Evolutionary conservation across 306 rosid species (phyloP).

Genomic region (Parietaria judaica): DNA sequence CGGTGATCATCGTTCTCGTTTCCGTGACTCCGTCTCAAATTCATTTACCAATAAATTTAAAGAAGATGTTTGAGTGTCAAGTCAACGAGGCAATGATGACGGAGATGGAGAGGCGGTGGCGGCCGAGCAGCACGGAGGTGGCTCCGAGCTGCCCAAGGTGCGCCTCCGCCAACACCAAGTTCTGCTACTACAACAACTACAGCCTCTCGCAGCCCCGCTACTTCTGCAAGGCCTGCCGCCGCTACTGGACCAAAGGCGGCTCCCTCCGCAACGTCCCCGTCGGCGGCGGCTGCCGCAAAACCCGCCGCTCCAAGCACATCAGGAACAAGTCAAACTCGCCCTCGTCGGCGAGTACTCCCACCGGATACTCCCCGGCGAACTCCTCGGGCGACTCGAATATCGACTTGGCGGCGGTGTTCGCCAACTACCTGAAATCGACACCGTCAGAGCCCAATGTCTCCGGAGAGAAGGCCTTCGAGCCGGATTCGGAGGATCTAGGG

Average conservation of each 20-base stretch:
- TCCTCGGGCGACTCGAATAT: conserved; percentile 34
- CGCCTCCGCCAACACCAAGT: conserved; percentile 82
- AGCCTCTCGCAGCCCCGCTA: conserved; percentile 87
- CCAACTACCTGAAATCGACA: conserved; percentile 46
- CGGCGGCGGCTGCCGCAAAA: conserved; percentile 72
- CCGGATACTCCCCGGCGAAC: neutral
- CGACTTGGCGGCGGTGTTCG: conserved; percentile 72
- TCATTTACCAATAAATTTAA: too few species aligned
- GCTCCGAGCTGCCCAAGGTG: conserved; percentile 89
- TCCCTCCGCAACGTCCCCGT: conserved; percentile 75
- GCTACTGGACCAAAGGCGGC: conserved; percentile 98
- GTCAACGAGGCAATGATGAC: neutral
- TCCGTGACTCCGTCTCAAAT: neutral
- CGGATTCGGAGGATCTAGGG: conserved; percentile 1
- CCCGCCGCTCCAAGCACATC: conserved; percentile 33
- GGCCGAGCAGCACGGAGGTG: conserved; percentile 36
- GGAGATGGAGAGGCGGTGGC: conserved; percentile 37
- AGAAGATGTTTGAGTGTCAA: neutral
- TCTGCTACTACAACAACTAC: conserved; percentile 97
- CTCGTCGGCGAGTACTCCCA: conserved; percentile 3
- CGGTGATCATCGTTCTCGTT: too few species aligned
- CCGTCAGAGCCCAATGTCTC: neutral
- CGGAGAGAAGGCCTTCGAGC: neutral
- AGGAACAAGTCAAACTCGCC: neutral
- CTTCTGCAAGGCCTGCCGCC: conserved; percentile 74